A percentile compares a stretch with the other conserved stretches of the same genome.
These are phyloP conservation scores for Periglandula ipomoeae DNA, from an alignment of 2,329 filamentous ascomycete species.

Conservation along the genomic window DNA sequence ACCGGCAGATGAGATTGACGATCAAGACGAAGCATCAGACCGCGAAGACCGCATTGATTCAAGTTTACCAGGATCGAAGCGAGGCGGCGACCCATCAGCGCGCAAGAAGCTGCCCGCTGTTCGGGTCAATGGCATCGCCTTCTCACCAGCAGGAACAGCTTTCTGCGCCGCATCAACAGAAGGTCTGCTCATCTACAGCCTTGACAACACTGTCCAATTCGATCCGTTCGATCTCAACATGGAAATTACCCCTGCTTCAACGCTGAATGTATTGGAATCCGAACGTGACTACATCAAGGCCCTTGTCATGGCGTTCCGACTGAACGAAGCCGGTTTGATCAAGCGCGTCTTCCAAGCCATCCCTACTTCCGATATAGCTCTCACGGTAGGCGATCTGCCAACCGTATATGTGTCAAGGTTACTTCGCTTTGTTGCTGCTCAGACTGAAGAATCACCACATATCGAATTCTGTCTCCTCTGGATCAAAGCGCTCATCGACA, in stretches of 20 bases:
- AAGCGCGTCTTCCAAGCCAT: slow-evolving; percentile 79
- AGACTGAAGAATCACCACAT: slow-evolving; percentile 84
- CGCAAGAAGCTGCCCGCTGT: slow-evolving; percentile 73
- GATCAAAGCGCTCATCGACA: slow-evolving; percentile 75
- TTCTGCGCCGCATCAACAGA: slow-evolving; percentile 96
- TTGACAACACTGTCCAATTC: slow-evolving; percentile 77
- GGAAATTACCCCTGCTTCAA: slow-evolving; percentile 81
- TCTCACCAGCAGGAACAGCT: slow-evolving; percentile 77
- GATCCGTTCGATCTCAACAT: slow-evolving; percentile 96
- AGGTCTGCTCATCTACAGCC: slow-evolving; percentile 84
- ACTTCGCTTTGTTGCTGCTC: slow-evolving; percentile 76
- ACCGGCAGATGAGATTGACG: slow-evolving; percentile 74
- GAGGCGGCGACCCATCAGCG: slow-evolving; percentile 71
- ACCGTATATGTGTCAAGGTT: slow-evolving; percentile 78
- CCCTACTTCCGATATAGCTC: slow-evolving; percentile 62
- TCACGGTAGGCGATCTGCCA: slow-evolving; percentile 73
- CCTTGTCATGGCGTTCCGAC: slow-evolving; percentile 91
- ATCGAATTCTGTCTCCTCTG: slow-evolving; percentile 91
- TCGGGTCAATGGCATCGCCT: slow-evolving; percentile 73
- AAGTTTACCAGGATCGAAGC: slow-evolving; percentile 74
- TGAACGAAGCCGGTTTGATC: slow-evolving; percentile 77
- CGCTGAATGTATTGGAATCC: slow-evolving; percentile 55
- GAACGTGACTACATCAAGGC: slow-evolving; percentile 83
- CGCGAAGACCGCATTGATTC: slow-evolving; percentile 74
- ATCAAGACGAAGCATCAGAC: slow-evolving; percentile 80